Percentiles rank a stretch among this genome's conserved stretches.
These are phyloP conservation scores for Coniella vitis DNA, from an alignment of 2,329 filamentous ascomycete genomes.

Conservation along the genomic window DNA sequence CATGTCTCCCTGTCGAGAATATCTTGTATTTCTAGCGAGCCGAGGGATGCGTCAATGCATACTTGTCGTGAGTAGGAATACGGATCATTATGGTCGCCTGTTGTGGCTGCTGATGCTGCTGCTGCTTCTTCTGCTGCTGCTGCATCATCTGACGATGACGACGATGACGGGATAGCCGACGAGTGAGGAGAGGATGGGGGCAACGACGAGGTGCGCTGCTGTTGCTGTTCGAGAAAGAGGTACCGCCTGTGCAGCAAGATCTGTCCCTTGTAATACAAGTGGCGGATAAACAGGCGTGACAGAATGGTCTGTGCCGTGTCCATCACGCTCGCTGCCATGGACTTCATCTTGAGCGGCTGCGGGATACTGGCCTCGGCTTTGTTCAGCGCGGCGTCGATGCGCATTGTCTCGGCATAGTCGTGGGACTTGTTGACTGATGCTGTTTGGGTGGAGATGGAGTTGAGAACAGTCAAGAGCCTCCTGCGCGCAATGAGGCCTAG, in stretches of 20 bases:
- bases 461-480: slow-evolving; percentile 14
- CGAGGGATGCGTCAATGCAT: slow-evolving; percentile 21
- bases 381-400: slow-evolving; percentile 20
- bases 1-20: slow-evolving; percentile 19
- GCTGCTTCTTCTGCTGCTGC: no score
- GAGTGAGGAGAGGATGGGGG: not conserved
- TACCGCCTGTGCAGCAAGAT: slow-evolving; percentile 27
- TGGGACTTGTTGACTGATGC: slow-evolving; percentile 9
- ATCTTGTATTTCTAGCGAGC: slow-evolving; percentile 20
- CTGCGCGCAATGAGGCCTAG: not conserved
- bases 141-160: not conserved
- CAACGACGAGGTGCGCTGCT: not conserved
- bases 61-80: slow-evolving; percentile 22
- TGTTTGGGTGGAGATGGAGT: slow-evolving; percentile 11
- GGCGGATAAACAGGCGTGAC: slow-evolving; percentile 22
- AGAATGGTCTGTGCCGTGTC: slow-evolving; percentile 23
- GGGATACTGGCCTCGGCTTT: slow-evolving; percentile 20
- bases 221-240: slow-evolving; percentile 13
- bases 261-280: slow-evolving; percentile 24
- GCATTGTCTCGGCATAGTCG: slow-evolving; percentile 18
- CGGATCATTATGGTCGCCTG: slow-evolving; percentile 8
- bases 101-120: no score
- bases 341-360: slow-evolving; percentile 18
- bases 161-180: no score
- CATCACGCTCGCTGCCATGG: slow-evolving; percentile 17